Conservation (phyloP, 805 yeast genomes). For the Wickerhamiella allomyrinae region DNA sequence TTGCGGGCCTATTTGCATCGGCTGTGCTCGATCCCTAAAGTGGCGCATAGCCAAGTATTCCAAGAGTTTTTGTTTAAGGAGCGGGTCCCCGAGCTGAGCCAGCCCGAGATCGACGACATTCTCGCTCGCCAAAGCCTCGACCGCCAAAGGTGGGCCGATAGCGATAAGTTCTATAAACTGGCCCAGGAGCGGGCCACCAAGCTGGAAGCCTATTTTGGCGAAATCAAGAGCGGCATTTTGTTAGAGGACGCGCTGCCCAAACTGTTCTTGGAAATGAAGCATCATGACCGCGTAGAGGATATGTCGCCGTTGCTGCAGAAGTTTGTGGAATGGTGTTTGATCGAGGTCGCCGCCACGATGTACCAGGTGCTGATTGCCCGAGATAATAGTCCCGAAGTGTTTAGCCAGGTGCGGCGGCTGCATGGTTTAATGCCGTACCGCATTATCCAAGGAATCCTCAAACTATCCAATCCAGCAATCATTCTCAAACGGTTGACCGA, state of each 20-base stretch:
- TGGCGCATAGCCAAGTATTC: slow-evolving; percentile 39
- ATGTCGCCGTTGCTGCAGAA: slow-evolving; percentile 54
- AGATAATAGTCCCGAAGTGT: slow-evolving; percentile 67
- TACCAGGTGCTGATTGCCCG: slow-evolving; percentile 69
- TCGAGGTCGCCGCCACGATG: slow-evolving; percentile 72
- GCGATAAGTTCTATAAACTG: slow-evolving; percentile 56
- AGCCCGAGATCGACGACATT: slow-evolving; percentile 40
- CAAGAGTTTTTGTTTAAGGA: slow-evolving; percentile 37
- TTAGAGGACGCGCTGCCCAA: slow-evolving; percentile 41
- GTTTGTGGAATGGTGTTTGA: slow-evolving; percentile 67
- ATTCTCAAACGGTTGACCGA: slow-evolving; percentile 70
- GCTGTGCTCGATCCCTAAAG: slow-evolving; percentile 39
- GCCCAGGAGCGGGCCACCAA: slow-evolving; percentile 43
- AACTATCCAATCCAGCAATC: slow-evolving; percentile 76
- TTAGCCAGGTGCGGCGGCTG: slow-evolving; percentile 52
- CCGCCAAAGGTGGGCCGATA: slow-evolving; percentile 42
- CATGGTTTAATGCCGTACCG: slow-evolving; percentile 73
- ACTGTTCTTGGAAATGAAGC: slow-evolving; percentile 53
- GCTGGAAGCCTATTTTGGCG: slow-evolving; percentile 43
- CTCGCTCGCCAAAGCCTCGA: slow-evolving; percentile 48
- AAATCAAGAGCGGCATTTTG: slow-evolving; percentile 41
- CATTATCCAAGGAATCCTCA: slow-evolving; percentile 58
- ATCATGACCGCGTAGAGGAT: slow-evolving; percentile 36
- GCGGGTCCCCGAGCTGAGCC: slow-evolving; percentile 27
- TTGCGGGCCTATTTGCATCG: slow-evolving; percentile 56